Evolutionary conservation across 2,329 filamentous ascomycete genomes (phyloP).

Genomic region (Rasamsonia emersonii): DNA sequence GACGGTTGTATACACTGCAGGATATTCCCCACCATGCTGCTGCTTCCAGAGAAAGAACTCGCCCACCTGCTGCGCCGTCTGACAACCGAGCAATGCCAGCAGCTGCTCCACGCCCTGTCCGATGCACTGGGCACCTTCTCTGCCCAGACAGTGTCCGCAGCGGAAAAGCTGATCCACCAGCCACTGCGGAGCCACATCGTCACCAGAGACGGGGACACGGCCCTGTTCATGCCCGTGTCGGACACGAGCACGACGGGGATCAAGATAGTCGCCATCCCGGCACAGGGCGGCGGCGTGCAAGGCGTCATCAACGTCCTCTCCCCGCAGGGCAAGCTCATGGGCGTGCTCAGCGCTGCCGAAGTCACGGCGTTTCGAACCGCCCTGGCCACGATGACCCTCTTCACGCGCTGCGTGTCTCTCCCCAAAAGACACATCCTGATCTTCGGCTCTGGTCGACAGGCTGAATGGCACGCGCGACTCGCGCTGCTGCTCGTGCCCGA

Average conservation of each 20-base stretch:
- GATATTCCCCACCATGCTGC: constrained; percentile 18
- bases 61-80: constrained; percentile 24
- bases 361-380: constrained; percentile 76
- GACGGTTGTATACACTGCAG: not conserved
- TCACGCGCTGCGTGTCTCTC: constrained; percentile 37
- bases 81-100: constrained; percentile 22
- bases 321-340: constrained; percentile 53
- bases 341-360: constrained; percentile 63
- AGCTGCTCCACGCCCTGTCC: constrained; percentile 28
- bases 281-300: constrained; percentile 39
- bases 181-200: constrained; percentile 34
- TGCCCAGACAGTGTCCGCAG: constrained; percentile 10
- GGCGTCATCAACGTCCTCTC: constrained; percentile 63
- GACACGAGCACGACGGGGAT: constrained; percentile 57
- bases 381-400: constrained; percentile 58
- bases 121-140: constrained; percentile 25
- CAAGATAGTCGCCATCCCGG: constrained; percentile 61
- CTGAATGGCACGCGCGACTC: constrained; percentile 42
- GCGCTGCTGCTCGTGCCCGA: constrained; percentile 39
- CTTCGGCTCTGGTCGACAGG: constrained; percentile 43
- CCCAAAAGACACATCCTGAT: constrained; percentile 32
- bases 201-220: constrained; percentile 42
- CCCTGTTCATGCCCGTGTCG: constrained; percentile 66
- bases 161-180: constrained; percentile 31
- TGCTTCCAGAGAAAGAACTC: constrained; percentile 26